phyloP scores from a whole-genome alignment of 768 basidiomycete genomes.

The Lactifluus subvellereus region DNA sequence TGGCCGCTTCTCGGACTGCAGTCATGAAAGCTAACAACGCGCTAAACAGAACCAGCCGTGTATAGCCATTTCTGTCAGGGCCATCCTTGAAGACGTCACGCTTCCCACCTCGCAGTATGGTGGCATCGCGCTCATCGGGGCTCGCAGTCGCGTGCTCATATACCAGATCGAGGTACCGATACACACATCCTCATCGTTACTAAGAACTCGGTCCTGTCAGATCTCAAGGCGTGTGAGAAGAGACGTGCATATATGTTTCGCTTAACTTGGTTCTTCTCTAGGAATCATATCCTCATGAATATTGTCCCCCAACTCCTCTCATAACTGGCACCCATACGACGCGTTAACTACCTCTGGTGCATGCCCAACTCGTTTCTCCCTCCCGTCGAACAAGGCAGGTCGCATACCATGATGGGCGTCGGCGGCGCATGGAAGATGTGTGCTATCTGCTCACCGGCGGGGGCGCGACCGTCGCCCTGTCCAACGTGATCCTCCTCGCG shows the following conservation, averaged over 20 bases:
- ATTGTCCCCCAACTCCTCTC: slow-evolving; percentile 78
- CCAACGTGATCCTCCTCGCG: slow-evolving; percentile 74
- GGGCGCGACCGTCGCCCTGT: slow-evolving; percentile 94
- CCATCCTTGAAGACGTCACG: slow-evolving; percentile 68
- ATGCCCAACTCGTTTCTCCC: slow-evolving; percentile 64
- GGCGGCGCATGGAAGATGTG: slow-evolving; percentile 91
- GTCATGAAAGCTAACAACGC: no score
- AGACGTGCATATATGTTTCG: no score
- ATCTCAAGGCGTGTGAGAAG: no score
- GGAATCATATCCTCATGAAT: slow-evolving; percentile 30
- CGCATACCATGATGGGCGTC: slow-evolving; percentile 53
- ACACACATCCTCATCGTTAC: no score
- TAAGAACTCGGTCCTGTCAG: no score
- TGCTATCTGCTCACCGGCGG: slow-evolving; percentile 94
- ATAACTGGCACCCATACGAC: slow-evolving; percentile 52
- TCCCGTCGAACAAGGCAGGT: slow-evolving; percentile 54
- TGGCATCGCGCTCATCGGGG: slow-evolving; percentile 75
- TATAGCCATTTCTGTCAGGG: slow-evolving; percentile 79
- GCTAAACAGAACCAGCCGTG: slow-evolving; percentile 30
- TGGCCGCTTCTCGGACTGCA: slow-evolving; percentile 43
- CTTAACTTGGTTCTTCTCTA: no score
- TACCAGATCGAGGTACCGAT: slow-evolving; percentile 77
- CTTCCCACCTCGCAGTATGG: slow-evolving; percentile 77
- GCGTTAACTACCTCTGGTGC: slow-evolving; percentile 58
- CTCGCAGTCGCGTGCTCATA: slow-evolving; percentile 79